Conservation (phyloP, 2,329 filamentous ascomycete genomes). For the Allantophomopsis cytisporea region DNA sequence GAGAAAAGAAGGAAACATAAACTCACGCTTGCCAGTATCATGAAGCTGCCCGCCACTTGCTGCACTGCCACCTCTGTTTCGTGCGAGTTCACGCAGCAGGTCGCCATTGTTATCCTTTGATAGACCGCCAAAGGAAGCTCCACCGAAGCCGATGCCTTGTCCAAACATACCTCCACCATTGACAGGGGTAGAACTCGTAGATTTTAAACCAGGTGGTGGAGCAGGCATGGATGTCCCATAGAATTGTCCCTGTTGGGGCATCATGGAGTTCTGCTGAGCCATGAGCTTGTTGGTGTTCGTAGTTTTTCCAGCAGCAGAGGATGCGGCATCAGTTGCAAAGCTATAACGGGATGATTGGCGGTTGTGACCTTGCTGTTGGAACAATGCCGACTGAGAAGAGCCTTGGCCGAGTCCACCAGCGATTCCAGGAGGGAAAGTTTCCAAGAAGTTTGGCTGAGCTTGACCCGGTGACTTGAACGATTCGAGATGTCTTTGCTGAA, state of each 20-base stretch:
- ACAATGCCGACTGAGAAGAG: constrained; percentile 30
- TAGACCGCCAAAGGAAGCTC: constrained; percentile 41
- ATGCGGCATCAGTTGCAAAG: constrained; percentile 65
- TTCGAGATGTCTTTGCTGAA: constrained; percentile 60
- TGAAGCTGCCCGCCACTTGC: constrained; percentile 57
- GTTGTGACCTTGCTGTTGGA: constrained; percentile 55
- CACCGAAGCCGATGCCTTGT: constrained; percentile 74
- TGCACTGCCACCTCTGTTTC: constrained; percentile 45
- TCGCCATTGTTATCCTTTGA: constrained; percentile 65
- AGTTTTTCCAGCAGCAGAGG: constrained; percentile 53
- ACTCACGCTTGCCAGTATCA: constrained; percentile 96
- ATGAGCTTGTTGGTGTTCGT: constrained; percentile 69
- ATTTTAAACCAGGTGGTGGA: constrained; percentile 89
- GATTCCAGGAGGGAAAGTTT: constrained; percentile 45
- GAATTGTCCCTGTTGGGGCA: constrained; percentile 63
- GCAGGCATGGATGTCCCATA: constrained; percentile 80
- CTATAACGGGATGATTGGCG: constrained; percentile 80
- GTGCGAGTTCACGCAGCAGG: constrained; percentile 70
- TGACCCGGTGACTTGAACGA: constrained; percentile 31
- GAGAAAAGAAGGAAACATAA: constrained; percentile 84
- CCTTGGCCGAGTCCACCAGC: constrained; percentile 28
- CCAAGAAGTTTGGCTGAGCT: constrained; percentile 31
- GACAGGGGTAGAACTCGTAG: constrained; percentile 84
- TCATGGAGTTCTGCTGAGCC: constrained; percentile 81
- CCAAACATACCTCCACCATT: constrained; percentile 69